Conservation (phyloP, 768 basidiomycete species). For the Boletellus emodensis region DNA sequence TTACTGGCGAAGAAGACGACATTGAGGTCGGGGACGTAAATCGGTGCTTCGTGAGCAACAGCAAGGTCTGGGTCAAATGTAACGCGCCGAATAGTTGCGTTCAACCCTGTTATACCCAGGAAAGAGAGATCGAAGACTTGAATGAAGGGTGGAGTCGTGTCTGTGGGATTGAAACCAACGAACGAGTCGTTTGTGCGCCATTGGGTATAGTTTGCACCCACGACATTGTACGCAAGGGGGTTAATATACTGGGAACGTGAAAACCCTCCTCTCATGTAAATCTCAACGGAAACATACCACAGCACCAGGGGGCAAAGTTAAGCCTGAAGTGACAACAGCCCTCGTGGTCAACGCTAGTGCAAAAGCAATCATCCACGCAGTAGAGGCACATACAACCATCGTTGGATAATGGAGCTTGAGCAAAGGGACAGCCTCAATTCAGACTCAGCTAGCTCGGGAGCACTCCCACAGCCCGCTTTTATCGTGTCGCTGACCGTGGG, state of each 20-base stretch:
- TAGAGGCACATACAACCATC: slow-evolving; percentile 4
- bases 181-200: slow-evolving; percentile 35
- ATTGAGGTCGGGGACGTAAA: slow-evolving; percentile 64
- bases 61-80: slow-evolving; percentile 59
- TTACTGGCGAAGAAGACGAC: slow-evolving; percentile 72
- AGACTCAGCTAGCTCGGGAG: no score
- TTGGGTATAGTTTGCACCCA: slow-evolving; percentile 40
- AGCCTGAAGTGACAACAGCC: neutral
- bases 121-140: slow-evolving; percentile 54
- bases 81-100: slow-evolving; percentile 56
- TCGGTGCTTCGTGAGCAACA: slow-evolving; percentile 76
- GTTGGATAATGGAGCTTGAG: neutral
- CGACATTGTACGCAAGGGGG: slow-evolving; percentile 48
- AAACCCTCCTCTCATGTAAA: neutral
- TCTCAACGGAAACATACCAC: slow-evolving; percentile 12
- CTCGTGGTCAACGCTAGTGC: neutral
- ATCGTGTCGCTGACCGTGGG: no score
- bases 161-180: slow-evolving; percentile 57
- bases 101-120: slow-evolving; percentile 51
- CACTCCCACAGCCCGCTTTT: no score
- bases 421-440: no score
- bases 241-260: slow-evolving; percentile 41
- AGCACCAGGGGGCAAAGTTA: slow-evolving; percentile 15
- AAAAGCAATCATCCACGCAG: slow-evolving; percentile 1
- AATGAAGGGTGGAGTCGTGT: slow-evolving; percentile 56